Evolutionary conservation across 2,329 filamentous ascomycete genomes (phyloP).

Genomic region (Cordyceps fumosorosea): DNA sequence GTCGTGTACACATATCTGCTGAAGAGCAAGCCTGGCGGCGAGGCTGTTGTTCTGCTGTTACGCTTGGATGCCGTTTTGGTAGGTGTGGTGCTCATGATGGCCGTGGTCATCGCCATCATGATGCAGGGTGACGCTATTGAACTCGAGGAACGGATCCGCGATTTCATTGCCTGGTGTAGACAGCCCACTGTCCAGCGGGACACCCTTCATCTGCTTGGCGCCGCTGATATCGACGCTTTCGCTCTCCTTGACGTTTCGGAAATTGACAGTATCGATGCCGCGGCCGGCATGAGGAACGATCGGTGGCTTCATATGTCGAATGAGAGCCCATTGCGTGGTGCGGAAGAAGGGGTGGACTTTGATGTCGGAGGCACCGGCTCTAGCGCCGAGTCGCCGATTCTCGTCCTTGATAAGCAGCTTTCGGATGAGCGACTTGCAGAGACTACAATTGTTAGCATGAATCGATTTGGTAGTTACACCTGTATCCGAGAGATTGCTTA

Average conservation of each 20-base stretch:
- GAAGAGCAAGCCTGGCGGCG: conserved; percentile 15
- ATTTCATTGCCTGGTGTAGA: conserved; percentile 78
- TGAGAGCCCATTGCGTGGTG: conserved; percentile 90
- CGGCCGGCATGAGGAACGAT: conserved; percentile 90
- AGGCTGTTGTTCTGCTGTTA: conserved; percentile 4
- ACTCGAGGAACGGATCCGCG: conserved; percentile 92
- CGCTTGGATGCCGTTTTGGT: conserved; percentile 17
- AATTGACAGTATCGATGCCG: conserved; percentile 91
- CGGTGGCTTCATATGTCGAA: conserved; percentile 95
- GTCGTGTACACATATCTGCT: conserved; percentile 14
- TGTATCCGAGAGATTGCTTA: conserved; percentile 40
- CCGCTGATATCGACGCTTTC: conserved; percentile 82
- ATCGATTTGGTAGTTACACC: conserved; percentile 12
- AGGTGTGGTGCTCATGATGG: conserved; percentile 24
- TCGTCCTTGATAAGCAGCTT: conserved; percentile 98
- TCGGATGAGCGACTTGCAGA: conserved; percentile 93
- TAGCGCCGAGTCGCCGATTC: conserved; percentile 83
- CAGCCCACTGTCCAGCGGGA: conserved; percentile 78
- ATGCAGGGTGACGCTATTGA: conserved; percentile 95
- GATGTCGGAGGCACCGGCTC: conserved; percentile 93
- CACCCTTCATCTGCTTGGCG: conserved; percentile 56
- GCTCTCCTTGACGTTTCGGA: conserved; percentile 96
- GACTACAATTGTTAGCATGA: conserved; percentile 42
- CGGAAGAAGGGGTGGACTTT: conserved; percentile 96
- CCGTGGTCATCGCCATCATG: conserved; percentile 79